Base-by-base conservation (phyloP, 2,329 filamentous ascomycete genomes). In the Biscogniauxia sp. region DNA sequence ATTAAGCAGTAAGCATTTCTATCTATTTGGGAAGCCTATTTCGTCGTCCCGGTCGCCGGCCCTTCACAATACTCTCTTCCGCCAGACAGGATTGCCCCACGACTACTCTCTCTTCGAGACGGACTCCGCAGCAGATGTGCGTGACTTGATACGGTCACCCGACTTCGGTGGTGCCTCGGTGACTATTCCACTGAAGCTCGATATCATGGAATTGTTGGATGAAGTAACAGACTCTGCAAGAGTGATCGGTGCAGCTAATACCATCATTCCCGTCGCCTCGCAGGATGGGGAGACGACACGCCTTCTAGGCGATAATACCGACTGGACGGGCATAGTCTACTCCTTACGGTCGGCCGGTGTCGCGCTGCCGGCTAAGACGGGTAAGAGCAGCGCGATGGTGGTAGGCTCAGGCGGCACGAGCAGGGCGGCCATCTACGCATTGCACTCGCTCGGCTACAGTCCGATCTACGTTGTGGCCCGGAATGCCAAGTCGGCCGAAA, bases 101-200 rank as follows among this genome's bases (percentile, higher is more conserved):
- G 72, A 82, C n/a, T 99, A 99, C 76, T 79, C 80, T 7, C 80
- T 86, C 7, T 79, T 89, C 41, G 95, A 98, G 78, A 96, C 93
- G 0, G 84, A 88, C 64, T 77, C 82, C 28, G 84, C 80, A 9
- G 75, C 79, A 6, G 82, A 89, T 41, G 79, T 96, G 3, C 79
- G 80, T 65, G 78, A 84, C 2, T 77, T 92, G 55, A 88, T 99
- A 61, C 85, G 84, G 7, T 78, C 86, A 1, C 79, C 88, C 1
- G 82, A 89, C 66, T 99, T 99, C 72, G 95, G 95, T 7, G 95
- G 95, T 60, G 94, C 92, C 2, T 97, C 93, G 2, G 92, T 99
- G 53, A 99, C 95, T 0, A 98, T 99, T 55, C 95, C 95, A 0
- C 81, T 99, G 58, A 99, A 99, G 78, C 80, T 95, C 28, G 92